Evolutionary conservation across 2,329 filamentous ascomycete species (phyloP), one percentile per base, ranked within the genome.

Genomic region (Trichoderma hamatum): DNA sequence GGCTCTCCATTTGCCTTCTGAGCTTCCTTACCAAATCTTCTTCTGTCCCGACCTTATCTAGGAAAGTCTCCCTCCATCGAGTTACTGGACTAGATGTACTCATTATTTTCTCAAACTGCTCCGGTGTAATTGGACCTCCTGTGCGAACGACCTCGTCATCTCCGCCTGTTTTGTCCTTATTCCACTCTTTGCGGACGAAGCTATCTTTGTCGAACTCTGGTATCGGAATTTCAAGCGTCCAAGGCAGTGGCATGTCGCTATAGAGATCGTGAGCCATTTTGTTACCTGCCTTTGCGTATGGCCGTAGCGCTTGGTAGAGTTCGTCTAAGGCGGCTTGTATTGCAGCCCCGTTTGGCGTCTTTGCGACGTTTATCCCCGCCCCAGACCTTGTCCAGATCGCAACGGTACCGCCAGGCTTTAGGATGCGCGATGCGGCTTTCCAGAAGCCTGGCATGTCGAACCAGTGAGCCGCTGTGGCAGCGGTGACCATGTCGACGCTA

Each of bases 391-490:
- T 77, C 84, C 85, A 88, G 1, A 89, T 67, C 0, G 85, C 85
- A 0, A 88, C 82, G 3, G 81, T 87, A 26, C 86, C 86, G n/a
- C 83, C 83, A 0, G 85, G 84, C 70, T 80, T 82, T 7, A 89
- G 76, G 1, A 84, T 76, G 14, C 77, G 76, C 0, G 82, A 82
- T 0, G 85, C 86, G 0, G 77, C 75, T 3, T 70, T 59, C 81
- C 84, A 88, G 76, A 88, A 88, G 0, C 67, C 66, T 0, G 78
- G 71, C 80, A 88, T 82, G 71, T 88, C 80, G 76, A 89, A 88
- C 86, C 86, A 89, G 74, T 89, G 87, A 0, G 84, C 84, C 0
- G 84, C 82, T 3, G 80, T 85, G 0, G 83, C 83, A 78, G 82
- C 81, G 7, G 39, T 43, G 39, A 43, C 6, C 39, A 43, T 9